Base-by-base conservation (phyloP, 345 rosid species). In the Arabidopsis suecica region DNA sequence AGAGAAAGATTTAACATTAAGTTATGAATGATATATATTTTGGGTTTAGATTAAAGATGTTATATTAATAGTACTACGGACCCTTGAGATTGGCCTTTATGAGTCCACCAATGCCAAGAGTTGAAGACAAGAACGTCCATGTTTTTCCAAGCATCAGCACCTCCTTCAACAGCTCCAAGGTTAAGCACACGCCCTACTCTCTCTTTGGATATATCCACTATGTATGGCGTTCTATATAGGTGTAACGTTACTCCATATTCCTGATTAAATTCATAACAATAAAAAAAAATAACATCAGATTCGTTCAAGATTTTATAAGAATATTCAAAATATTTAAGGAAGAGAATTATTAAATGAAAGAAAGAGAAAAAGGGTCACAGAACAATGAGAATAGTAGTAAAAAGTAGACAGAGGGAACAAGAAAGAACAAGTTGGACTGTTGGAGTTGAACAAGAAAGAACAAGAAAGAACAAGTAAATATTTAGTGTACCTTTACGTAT, bases 71-170 rank as follows among this genome's bases (percentile, higher is more conserved):
- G 72, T 61, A 66, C 84, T 61, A 66, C 84, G 0, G 68, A 94
- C 98, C 82, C 81, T 78, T 88, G 93, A 47, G 93, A 74, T 25
- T 64, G 49, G 36, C 96, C 97, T 7, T 86, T 83, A 74, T 91
- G 98, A 44, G 88, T 86, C 98, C 98, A 94, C 98, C 98, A 94
- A 77, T 94, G 98, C 98, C 96, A 94, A 28, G 95, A 86, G 71
- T 94, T 94, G 84, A 94, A 94, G 77, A 94, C 66, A 58, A 91
- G 88, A 68, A 91, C 53, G 80, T 94, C 98, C 96, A 88, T 90
- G 38, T 86, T 89, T 75, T 58, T 85, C 98, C 98, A 94, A 18
- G 82, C 73, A 62, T 79, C 68, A 11, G 92, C 62, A 33, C 73
- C 98, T 11, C 71, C 86, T 14, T 83, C 79, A 32, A 92, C 87